Conservation (phyloP, 2,329 filamentous ascomycete species). For the Diaporthe caulivora region DNA sequence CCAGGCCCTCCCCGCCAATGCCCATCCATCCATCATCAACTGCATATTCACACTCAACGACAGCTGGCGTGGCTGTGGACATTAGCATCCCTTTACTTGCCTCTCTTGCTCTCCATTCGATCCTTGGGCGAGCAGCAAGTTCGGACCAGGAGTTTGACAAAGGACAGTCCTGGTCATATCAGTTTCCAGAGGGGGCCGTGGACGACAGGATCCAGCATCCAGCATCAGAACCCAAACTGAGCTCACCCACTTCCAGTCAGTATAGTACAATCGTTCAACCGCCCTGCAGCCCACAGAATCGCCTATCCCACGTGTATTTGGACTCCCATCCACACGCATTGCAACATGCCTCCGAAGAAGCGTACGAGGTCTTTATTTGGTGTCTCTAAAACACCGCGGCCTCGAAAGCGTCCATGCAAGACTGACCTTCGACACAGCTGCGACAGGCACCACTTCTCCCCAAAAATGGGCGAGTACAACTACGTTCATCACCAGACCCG, state of each 20-base stretch:
- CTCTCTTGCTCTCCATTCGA: too few relatives aligned
- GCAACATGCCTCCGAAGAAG: neutral
- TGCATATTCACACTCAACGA: neutral
- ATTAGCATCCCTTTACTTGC: neutral
- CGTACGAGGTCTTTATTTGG: neutral
- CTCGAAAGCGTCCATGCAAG: conserved; percentile 14
- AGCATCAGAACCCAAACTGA: neutral
- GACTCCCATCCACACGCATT: neutral
- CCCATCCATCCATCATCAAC: neutral
- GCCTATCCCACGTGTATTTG: neutral
- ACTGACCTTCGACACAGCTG: conserved; percentile 20
- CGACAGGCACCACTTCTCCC: too few relatives aligned
- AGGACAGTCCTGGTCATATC: neutral
- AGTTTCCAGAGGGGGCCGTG: neutral
- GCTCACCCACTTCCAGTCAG: conserved; percentile 6
- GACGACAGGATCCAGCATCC: neutral
- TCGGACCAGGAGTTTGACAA: neutral
- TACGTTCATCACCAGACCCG: conserved; percentile 34
- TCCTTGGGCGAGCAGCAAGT: neutral
- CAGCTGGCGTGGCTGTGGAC: neutral
- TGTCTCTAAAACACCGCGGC: neutral
- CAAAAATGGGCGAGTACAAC: conserved; percentile 27
- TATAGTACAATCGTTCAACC: neutral
- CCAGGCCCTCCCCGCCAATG: neutral
- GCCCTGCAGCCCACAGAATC: neutral